Base-by-base conservation (phyloP, 1,284 basidiomycete genomes). In the Schizopora paradoxa region DNA sequence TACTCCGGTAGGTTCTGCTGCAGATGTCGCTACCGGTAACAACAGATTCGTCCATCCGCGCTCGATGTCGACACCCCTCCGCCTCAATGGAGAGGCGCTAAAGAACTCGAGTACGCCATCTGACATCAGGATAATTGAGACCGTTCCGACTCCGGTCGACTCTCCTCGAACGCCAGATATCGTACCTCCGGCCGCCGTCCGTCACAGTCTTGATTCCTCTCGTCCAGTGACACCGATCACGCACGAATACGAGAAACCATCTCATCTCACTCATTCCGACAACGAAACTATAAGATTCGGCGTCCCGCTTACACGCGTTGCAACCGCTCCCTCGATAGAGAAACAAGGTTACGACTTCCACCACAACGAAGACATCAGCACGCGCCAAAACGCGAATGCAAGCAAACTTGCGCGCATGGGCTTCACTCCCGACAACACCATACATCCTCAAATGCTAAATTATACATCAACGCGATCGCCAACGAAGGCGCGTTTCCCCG, bases 101-200 rank as follows among this genome's bases (percentile, higher is more conserved):
- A 19, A 29, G 7, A 18, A 23, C 37, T 4, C 25, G 10, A 7
- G 8, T 14, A 40, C 21, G 2, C 37, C 18, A 10, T 52, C 54
- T 21, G 63, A 64, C 28, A 63, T 67, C 29, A 58, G 51, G 10
- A 35, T 60, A 5, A 64, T 58, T 48, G 62, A 66, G 47, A 62
- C 61, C 5, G 37, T 33, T 6, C 49, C 54, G 29, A 48, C 50
- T 33, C 50, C 33, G 13, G 41, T 47, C n/a, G 49, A 47, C 14
- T 47, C 49, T 6, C 49, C 49, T 8, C 31, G 39, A 31, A 44
- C 43, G 6, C 36, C 41, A 7, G 48, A 49, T 16, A 18, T 37
- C 6, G 37, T 32, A 11, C 41, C 25, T 6, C 3, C 41, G 6
- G 8, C 40, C n/a, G 13, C n/a, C 14, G 10, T 8, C 7, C 28